Base-by-base conservation (phyloP, 805 yeast genomes). In the Candida tammaniensis region DNA sequence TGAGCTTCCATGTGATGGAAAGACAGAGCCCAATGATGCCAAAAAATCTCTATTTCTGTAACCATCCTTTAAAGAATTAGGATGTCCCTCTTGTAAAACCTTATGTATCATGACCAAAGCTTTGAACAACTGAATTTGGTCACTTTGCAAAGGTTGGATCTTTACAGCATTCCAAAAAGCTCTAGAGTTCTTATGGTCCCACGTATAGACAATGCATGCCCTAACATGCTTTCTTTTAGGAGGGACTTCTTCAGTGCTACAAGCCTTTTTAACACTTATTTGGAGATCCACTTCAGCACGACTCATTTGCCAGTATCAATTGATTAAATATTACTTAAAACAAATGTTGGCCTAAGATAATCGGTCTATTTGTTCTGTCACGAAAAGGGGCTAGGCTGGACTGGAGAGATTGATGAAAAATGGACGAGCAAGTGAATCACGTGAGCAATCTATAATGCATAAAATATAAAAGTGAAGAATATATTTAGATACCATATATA, bases 31-130 rank as follows among this genome's bases (percentile, higher is more conserved):
- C 37, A 93, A 67, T 12, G 88, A 75, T 36, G 80, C 76, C 30
- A 91, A 69, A 81, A 94, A 91, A 33, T 79, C 83, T 32, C 79
- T 66, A 54, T 88, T 86, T 42, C 78, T 70, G 50, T 78, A 83
- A 2, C 87, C 97, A 49, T 87, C 96, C 33, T 76, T 70, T 49
- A 91, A 63, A 5, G 86, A 80, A 17, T 86, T 74, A 10, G 87
- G 87, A 56, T 91, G 98, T n/a, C 98, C 98, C 59, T 91, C 98
- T 57, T 93, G 98, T n/a, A 91, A 64, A 5, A 93, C 91, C 51
- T 91, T 89, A 52, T 91, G 98, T 30, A 88, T 72, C 44, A 86
- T 73, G 35, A 89, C 84, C 52, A 93, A 66, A 11, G 94, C 81
- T 55, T 91, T 91, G 66, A 88, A 89, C 42, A 85, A 59, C 59